Base-by-base conservation (phyloP, 257 asterid genomes). In the Lavandula angustifolia region DNA sequence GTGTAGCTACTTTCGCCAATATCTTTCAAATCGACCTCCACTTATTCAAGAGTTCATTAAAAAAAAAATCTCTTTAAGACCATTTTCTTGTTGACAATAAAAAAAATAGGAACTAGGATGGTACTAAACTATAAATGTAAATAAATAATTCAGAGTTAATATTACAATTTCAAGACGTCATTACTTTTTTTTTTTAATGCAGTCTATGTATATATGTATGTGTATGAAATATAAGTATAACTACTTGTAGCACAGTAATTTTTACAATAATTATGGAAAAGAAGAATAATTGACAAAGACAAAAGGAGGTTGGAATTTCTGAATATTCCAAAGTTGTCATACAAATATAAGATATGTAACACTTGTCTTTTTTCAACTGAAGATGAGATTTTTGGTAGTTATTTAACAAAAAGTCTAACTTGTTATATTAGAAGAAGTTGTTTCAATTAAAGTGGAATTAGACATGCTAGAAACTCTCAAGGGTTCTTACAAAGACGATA, bases 311-410 rank as follows among this genome's bases (percentile, higher is more conserved):
- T 0, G 38, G 6, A 57, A 6, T 1, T 37, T 40, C 8, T 33
- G 9, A 38, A 48, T 13, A 50, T 53, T 54, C 47, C 71, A 54
- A 66, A 54, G 48, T 32, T 66, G 55, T 42, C 71, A 12, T 31
- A 13, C 27, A n/a, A 16, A 4, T 27, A 27, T 17, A 40, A 4
- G 38, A 37, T 27, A 13, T 37, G 53, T 29, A 44, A 31, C 55
- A 44, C 44, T 7, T 12, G 53, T 61, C 33, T 46, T 61, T 35
- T 1, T 0, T 29, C 11, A 8, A 32, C 37, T 22, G 7, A n/a
- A 5, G 4, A 10, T 12, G 9, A 12, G 31, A 53, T 11, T 27
- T 53, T 29, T 29, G 2, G 9, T 13, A 13, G 16, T 56, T 14
- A 8, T 35, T 9, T 41, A 9, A 38, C 10, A 9, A 18, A 38